Conservation (phyloP, 2,329 filamentous ascomycete species). For the Paraconiothyrium brasiliense region DNA sequence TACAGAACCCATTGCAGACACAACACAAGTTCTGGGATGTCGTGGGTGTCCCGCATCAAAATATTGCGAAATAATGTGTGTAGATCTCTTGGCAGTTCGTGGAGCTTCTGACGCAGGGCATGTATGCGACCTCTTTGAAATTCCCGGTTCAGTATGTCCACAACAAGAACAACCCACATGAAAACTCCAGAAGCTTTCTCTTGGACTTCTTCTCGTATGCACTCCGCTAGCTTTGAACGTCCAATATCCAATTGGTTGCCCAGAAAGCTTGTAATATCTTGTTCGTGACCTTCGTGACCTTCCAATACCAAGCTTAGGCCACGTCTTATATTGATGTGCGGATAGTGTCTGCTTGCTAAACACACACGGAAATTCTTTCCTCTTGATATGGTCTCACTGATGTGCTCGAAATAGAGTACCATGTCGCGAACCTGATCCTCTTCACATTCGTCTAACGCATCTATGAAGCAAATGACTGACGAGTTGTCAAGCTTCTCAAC, state of each 20-base stretch:
- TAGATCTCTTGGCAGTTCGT: conserved; percentile 54
- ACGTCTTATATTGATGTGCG: conserved; percentile 44
- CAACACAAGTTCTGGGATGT: conserved; percentile 13
- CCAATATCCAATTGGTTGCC: conserved; percentile 24
- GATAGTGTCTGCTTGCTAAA: conserved; percentile 60
- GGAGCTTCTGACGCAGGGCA: conserved; percentile 43
- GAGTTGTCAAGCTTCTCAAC: conserved; percentile 12
- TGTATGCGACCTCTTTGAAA: conserved; percentile 39
- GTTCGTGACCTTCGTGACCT: conserved; percentile 40
- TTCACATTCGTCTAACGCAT: conserved; percentile 60
- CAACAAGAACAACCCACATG: conserved; percentile 57
- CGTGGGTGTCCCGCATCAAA: conserved; percentile 50
- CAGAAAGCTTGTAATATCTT: conserved; percentile 43
- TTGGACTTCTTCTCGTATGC: conserved; percentile 40
- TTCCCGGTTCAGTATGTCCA: conserved; percentile 57
- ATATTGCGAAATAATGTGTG: conserved; percentile 58
- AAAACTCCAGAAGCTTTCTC: conserved; percentile 54
- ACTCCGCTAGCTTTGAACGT: conserved; percentile 15
- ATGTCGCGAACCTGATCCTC: conserved; percentile 53
- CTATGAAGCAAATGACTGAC: conserved; percentile 35
- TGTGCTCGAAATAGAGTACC: conserved; percentile 53
- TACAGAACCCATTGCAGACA: conserved; percentile 66
- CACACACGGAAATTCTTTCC: conserved; percentile 43
- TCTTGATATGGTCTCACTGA: conserved; percentile 37
- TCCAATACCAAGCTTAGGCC: conserved; percentile 46